These are phyloP conservation scores for Blastobotrys parvus DNA, from an alignment of 805 yeast species.

Conservation along the genomic window DNA sequence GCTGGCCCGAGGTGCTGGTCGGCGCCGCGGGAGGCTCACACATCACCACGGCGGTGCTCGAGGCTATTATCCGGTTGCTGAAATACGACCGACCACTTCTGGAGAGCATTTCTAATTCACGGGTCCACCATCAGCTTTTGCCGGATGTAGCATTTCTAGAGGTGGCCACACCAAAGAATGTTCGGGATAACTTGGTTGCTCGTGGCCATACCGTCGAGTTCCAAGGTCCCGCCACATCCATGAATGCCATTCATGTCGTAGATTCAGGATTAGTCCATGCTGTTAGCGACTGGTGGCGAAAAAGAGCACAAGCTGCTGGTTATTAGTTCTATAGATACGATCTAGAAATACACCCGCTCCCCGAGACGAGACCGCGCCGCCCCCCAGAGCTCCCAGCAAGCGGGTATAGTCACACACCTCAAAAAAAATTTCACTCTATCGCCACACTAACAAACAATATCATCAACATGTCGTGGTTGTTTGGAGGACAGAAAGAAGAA, in stretches of 20 bases:
- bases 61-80: conserved; percentile 62
- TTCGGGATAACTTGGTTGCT: conserved; percentile 29
- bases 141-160: conserved; percentile 67
- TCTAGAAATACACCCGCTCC: no score
- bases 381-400: no score
- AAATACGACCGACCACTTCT: conserved; percentile 51
- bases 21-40: conserved; percentile 96
- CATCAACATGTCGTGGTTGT: conserved; percentile 23
- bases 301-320: conserved; percentile 66
- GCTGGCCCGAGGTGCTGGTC: conserved; percentile 51
- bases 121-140: conserved; percentile 82
- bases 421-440: not conserved
- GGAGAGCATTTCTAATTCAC: conserved; percentile 67
- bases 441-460: not conserved
- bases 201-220: conserved; percentile 45
- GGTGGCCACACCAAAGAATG: conserved; percentile 31
- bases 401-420: not conserved
- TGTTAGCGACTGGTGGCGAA: conserved; percentile 87
- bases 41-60: conserved; percentile 74
- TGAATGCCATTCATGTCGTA: conserved; percentile 43
- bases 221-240: conserved; percentile 42
- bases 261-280: conserved; percentile 46
- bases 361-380: no score
- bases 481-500: conserved; percentile 18
- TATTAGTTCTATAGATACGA: conserved; percentile 32